These are phyloP conservation scores for sunflower (Helianthus annuus) DNA, from an alignment of 129 eudicot genomes.

Conservation along the genomic window DNA sequence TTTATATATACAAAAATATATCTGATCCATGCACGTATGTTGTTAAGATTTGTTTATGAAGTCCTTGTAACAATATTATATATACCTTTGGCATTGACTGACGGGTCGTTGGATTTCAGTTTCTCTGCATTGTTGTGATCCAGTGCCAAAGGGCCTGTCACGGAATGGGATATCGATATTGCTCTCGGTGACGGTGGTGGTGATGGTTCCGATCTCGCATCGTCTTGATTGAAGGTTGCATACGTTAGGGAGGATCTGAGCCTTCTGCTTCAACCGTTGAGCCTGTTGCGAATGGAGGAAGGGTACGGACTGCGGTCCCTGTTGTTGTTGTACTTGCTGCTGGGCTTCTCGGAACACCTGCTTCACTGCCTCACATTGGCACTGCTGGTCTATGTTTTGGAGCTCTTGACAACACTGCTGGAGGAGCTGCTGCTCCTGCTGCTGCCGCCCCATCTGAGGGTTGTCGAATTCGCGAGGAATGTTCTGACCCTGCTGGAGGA, in stretches of 20 bases:
- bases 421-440: not conserved
- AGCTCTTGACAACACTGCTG: slow-evolving; percentile 32
- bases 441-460: not conserved
- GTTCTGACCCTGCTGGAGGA: slow-evolving; percentile 25
- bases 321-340: slow-evolving; percentile 7
- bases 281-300: slow-evolving; percentile 1
- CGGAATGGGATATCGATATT: not conserved
- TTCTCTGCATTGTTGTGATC: slow-evolving; percentile 9
- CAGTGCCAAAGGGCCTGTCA: not conserved
- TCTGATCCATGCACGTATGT: too few species aligned
- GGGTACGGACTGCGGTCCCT: slow-evolving; percentile 14
- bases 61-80: too few species aligned
- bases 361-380: slow-evolving; percentile 27
- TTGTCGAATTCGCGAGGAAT: not conserved
- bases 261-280: slow-evolving; percentile 25
- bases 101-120: not conserved
- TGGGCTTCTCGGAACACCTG: slow-evolving; percentile 20
- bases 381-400: slow-evolving; percentile 16
- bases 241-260: slow-evolving; percentile 26
- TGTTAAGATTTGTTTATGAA: not conserved
- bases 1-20: too few species aligned
- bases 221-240: slow-evolving; percentile 21
- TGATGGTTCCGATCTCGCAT: slow-evolving; percentile 7
- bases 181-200: slow-evolving; percentile 15
- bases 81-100: slow-evolving; percentile 9